A percentile compares a stretch with the other conserved stretches of the same genome.
Evolutionary conservation across 2,329 filamentous ascomycete genomes (phyloP).

Genomic region (Eurotiales sp.): DNA sequence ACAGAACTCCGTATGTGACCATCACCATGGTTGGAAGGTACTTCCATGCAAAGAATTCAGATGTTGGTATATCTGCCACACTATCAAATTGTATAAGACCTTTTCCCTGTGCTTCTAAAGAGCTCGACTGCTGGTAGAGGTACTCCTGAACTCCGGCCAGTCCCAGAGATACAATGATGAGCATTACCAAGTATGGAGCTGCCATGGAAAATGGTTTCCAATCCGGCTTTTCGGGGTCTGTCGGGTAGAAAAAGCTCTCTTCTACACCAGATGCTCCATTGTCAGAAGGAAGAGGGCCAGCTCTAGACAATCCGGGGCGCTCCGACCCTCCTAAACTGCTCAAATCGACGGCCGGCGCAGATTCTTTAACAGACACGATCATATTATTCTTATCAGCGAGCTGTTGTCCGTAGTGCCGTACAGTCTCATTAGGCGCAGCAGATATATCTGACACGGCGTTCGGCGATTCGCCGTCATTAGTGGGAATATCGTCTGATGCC

Average conservation of each 20-base stretch:
- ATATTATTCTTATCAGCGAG: constrained; percentile 42
- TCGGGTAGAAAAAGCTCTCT: constrained; percentile 33
- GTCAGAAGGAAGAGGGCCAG: not conserved
- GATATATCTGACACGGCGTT: not conserved
- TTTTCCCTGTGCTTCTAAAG: constrained; percentile 29
- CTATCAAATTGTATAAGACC: constrained; percentile 28
- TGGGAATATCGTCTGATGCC: not conserved
- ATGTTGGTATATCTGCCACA: constrained; percentile 24
- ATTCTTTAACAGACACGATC: constrained; percentile 42
- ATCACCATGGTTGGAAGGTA: constrained; percentile 46
- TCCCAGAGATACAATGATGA: constrained; percentile 27
- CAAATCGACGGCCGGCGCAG: constrained; percentile 35
- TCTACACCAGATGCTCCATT: constrained; percentile 22
- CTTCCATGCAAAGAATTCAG: constrained; percentile 35
- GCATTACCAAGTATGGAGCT: constrained; percentile 26
- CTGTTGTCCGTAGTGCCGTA: constrained; percentile 36
- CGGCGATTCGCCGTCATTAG: not conserved
- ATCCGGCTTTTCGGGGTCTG: constrained; percentile 31
- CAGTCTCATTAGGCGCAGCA: constrained; percentile 15
- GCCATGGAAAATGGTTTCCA: constrained; percentile 36
- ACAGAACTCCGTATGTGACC: constrained; percentile 47
- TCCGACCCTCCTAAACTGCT: constrained; percentile 35
- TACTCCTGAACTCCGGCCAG: constrained; percentile 32
- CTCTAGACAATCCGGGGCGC: not conserved
- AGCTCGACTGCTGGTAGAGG: constrained; percentile 28